Evolutionary conservation across 2,329 filamentous ascomycete species (phyloP), one percentile per base, ranked within the genome.

Genomic region (Trichoderma aggressivum): DNA sequence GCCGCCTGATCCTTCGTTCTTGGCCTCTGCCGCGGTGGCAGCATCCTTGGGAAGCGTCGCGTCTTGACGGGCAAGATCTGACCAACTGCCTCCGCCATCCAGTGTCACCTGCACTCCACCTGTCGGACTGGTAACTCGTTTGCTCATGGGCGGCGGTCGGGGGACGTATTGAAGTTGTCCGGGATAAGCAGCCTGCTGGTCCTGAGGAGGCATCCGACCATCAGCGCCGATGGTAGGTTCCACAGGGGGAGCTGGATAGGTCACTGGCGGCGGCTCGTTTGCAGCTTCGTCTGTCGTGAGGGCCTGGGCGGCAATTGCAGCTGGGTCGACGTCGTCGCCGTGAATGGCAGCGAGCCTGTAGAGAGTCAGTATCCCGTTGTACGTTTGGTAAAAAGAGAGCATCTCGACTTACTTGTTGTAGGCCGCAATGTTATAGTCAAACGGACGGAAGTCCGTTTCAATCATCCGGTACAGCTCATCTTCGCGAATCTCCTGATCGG

Each of bases 381-480:
- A 10, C 28, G 8, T 10, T 47, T 26, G 21, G 10, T 18, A 18
- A 21, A 11, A 28, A 7, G 12, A 50, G 14, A 32, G 18, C 10
- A 34, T 36, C 18, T 16, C 11, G 3, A 75, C 89, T 74, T 85
- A 94, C 87, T 91, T 91, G 77, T 91, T 90, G 77, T 94, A 95
- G 4, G 90, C 92, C 24, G 93, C 90, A 3, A 91, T 83, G 0
- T 94, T 98, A 81, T 99, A 99, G 80, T 99, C 96, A 80, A 98
- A 99, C 1, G 94, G 93, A 79, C 92, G 90, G 79, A 98, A 99
- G 77, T 97, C 92, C 5, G 89, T 92, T 81, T 99, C 96, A 73
- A 99, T 98, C 88, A 97, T 92, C 74, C 90, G 90, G 80, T 98
- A 96, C 26, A 98, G 86, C 80, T 98, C 94, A 73, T 99, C 95